phyloP scores from a whole-genome alignment of 352 stramenopile species.

The Pythium aristosporum region DNA sequence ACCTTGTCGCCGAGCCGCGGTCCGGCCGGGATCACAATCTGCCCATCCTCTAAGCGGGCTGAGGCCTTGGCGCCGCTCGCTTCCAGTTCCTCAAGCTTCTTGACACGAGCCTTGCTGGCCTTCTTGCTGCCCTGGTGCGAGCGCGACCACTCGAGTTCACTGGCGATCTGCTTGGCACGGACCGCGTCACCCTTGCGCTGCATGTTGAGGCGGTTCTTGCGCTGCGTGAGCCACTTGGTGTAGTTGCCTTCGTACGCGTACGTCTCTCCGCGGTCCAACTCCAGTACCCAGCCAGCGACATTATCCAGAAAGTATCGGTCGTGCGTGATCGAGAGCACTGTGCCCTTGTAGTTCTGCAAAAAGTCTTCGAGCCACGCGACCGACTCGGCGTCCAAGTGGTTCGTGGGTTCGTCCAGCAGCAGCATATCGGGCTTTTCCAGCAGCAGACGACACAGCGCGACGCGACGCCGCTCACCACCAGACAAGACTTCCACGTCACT shows the following conservation, averaged over 20 bases:
- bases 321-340: slow-evolving; percentile 98
- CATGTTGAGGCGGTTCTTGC: slow-evolving; percentile 93
- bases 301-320: slow-evolving; percentile 99
- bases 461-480: slow-evolving; percentile 93
- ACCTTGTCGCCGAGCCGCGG: slow-evolving; percentile 93
- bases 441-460: slow-evolving; percentile 94
- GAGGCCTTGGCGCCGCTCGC: slow-evolving; percentile 46
- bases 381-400: slow-evolving; percentile 97
- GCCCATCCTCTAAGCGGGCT: slow-evolving; percentile 71
- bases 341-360: slow-evolving; percentile 94
- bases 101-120: slow-evolving; percentile 91
- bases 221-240: slow-evolving; percentile 95
- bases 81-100: slow-evolving; percentile 93
- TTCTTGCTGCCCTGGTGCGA: slow-evolving; percentile 81
- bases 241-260: slow-evolving; percentile 99
- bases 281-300: slow-evolving; percentile 96
- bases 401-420: slow-evolving; percentile 97
- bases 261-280: slow-evolving; percentile 96
- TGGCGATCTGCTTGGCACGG: slow-evolving; percentile 89
- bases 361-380: slow-evolving; percentile 98
- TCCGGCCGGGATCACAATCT: slow-evolving; percentile 91
- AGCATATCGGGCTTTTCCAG: slow-evolving; percentile 96
- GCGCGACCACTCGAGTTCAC: slow-evolving; percentile 95
- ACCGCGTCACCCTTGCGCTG: slow-evolving; percentile 93
- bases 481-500: slow-evolving; percentile 82